Percentiles rank a stretch among this genome's conserved stretches.
Conservation (phyloP, 2,329 filamentous ascomycete species). For the Cercospora nicotianae region DNA sequence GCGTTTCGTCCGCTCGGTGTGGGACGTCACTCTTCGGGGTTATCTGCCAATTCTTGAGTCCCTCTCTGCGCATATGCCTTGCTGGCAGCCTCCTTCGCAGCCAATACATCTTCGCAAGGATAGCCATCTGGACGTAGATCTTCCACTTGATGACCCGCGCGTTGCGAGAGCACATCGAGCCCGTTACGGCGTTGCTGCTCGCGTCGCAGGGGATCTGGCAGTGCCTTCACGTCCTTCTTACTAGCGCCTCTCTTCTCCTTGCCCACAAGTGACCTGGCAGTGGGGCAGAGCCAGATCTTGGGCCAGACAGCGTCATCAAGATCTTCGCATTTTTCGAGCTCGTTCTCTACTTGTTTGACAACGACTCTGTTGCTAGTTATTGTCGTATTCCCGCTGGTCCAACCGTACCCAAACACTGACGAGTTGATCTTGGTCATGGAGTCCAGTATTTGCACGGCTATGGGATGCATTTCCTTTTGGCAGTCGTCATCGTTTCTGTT, state of each 20-base stretch:
- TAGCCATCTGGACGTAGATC: conserved; percentile 36
- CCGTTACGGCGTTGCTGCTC: conserved; percentile 37
- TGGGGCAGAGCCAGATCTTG: conserved; percentile 64
- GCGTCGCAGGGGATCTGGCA: conserved; percentile 35
- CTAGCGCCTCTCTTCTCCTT: conserved; percentile 55
- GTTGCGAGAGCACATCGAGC: conserved; percentile 32
- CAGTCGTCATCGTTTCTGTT: conserved; percentile 44
- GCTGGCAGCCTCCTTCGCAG: conserved; percentile 18
- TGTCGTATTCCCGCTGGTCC: conserved; percentile 63
- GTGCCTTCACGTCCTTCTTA: conserved; percentile 33
- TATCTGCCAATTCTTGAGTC: not conserved
- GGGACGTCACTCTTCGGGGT: not conserved
- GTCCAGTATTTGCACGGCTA: conserved; percentile 47
- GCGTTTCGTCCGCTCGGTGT: not conserved
- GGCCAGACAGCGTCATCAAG: conserved; percentile 57
- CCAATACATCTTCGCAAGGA: conserved; percentile 23
- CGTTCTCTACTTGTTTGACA: conserved; percentile 63
- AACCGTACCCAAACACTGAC: conserved; percentile 73
- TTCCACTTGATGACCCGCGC: conserved; percentile 32
- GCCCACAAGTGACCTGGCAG: conserved; percentile 65
- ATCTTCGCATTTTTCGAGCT: conserved; percentile 55
- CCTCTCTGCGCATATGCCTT: not conserved
- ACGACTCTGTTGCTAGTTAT: conserved; percentile 70
- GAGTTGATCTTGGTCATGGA: conserved; percentile 62
- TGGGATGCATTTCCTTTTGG: conserved; percentile 48